These are phyloP conservation scores for Botryosphaeria dothidea DNA, from an alignment of 2,329 filamentous ascomycete species.

Conservation along the genomic window DNA sequence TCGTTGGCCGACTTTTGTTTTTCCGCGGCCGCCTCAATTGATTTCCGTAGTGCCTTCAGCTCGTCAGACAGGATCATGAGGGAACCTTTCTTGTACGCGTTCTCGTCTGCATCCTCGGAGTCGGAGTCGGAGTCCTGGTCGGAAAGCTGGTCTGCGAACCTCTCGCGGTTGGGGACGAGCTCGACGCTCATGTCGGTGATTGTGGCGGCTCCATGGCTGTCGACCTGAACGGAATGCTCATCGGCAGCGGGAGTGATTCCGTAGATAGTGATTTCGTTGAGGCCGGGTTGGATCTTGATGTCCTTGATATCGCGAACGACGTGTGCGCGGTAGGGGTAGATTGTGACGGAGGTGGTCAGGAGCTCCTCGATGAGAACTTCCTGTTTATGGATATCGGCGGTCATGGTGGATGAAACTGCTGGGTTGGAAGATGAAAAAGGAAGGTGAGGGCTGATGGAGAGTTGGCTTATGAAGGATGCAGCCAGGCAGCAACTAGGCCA, in stretches of 20 bases:
- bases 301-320: slow-evolving; percentile 61
- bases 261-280: slow-evolving; percentile 58
- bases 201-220: slow-evolving; percentile 58
- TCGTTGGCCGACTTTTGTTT: slow-evolving; percentile 25
- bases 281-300: slow-evolving; percentile 54
- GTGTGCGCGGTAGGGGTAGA: slow-evolving; percentile 64
- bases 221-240: slow-evolving; percentile 60
- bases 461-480: slow-evolving; percentile 1
- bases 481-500: slow-evolving; percentile 2
- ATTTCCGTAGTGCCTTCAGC: slow-evolving; percentile 24
- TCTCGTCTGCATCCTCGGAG: slow-evolving; percentile 36
- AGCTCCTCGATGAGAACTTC: slow-evolving; percentile 52
- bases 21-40: slow-evolving; percentile 27
- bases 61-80: slow-evolving; percentile 35
- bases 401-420: slow-evolving; percentile 6
- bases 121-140: slow-evolving; percentile 35
- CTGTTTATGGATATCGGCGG: slow-evolving; percentile 19
- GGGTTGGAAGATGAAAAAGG: not conserved
- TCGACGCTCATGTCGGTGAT: slow-evolving; percentile 66
- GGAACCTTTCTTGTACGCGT: slow-evolving; percentile 51
- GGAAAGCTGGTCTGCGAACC: slow-evolving; percentile 57
- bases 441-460: not conserved
- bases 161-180: slow-evolving; percentile 56
- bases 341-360: slow-evolving; percentile 60
- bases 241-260: slow-evolving; percentile 57